Evolutionary conservation across 129 eudicot genomes (phyloP), one percentile per base, ranked within the genome.

Genomic region (Escallonia herrerae): DNA sequence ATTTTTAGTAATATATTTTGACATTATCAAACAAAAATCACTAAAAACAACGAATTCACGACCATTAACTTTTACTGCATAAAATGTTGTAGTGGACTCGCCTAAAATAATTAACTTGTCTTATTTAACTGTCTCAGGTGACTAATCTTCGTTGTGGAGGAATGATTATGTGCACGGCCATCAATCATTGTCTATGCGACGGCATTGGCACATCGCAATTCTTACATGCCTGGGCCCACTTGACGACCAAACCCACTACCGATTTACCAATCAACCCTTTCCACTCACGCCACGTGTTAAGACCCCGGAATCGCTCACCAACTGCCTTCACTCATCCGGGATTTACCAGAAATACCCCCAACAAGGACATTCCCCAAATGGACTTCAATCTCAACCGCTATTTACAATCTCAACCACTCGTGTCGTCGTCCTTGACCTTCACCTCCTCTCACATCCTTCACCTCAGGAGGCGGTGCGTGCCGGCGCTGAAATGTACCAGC

Each of bases 131-230:
- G n/a, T n/a, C n/a, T n/a, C 74, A 93, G 98, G 90, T 93, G 43
- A 93, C 98, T 4, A 79, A 85, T 73, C 96, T 93, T 60, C 62
- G 79, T 8, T 83, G 95, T 43, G 98, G 96, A 47, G 98, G 87
- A 13, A 88, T 83, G 96, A 78, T 93, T 58, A 41, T 93, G 14
- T 81, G 95, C 73, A 81, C 85, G 6, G 91, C 91, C 60, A 83
- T 93, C 67, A 88, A 83, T 75, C 98, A 93, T 69, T 88, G 91
- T 54, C 15, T 93, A 40, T 93, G 98, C 60, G 98, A 93, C 53
- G 98, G 98, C 56, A 80, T 93, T 45, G 98, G 95, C 57, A 81
- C 96, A 39, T 88, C 98, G 7, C 95, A 83, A 49, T 93, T 93
- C 57, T 66, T 88, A 60, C 90, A 86, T 72, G 98, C 95, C 6